Conservation (phyloP, 371 early-diverging fungal species). For the Haplosporangium sp. region DNA sequence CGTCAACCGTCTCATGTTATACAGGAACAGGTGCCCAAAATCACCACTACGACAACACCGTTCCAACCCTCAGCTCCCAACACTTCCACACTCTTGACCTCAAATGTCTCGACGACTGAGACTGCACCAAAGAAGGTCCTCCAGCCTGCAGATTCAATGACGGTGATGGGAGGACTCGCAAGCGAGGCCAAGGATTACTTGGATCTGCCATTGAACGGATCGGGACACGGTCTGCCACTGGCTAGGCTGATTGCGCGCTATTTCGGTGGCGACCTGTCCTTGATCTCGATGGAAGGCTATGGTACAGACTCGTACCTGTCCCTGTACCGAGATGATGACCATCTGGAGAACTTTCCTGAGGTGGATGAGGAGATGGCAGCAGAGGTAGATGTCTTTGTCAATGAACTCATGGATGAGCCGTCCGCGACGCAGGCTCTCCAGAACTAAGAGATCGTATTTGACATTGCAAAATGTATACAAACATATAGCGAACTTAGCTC, state of each 20-base stretch:
- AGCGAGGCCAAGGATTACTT: slow-evolving; percentile 54
- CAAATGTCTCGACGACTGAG: slow-evolving; percentile 15
- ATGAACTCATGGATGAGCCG: slow-evolving; percentile 42
- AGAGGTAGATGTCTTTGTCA: slow-evolving; percentile 50
- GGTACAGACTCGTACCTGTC: slow-evolving; percentile 83
- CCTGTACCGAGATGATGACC: slow-evolving; percentile 66
- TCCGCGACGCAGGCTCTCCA: neutral
- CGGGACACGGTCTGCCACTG: slow-evolving; percentile 59
- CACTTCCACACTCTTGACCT: slow-evolving; percentile 22
- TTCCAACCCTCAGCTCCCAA: slow-evolving; percentile 30
- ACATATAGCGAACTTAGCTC: too few relatives aligned
- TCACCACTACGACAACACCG: slow-evolving; percentile 32
- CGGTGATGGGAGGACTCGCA: slow-evolving; percentile 56
- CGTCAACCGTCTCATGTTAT: slow-evolving; percentile 10
- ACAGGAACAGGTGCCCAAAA: slow-evolving; percentile 15
- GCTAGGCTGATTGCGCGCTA: slow-evolving; percentile 60
- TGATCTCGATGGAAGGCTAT: slow-evolving; percentile 77
- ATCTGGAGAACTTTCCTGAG: slow-evolving; percentile 65
- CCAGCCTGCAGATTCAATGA: slow-evolving; percentile 54
- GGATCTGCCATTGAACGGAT: slow-evolving; percentile 63
- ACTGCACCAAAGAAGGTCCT: slow-evolving; percentile 12
- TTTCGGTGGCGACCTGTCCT: slow-evolving; percentile 80
- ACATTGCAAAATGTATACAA: neutral
- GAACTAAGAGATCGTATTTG: neutral
- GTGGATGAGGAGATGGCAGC: slow-evolving; percentile 49